Base-by-base conservation (phyloP, 176 grass and related monocot genomes). In the Saccharum officinarum region DNA sequence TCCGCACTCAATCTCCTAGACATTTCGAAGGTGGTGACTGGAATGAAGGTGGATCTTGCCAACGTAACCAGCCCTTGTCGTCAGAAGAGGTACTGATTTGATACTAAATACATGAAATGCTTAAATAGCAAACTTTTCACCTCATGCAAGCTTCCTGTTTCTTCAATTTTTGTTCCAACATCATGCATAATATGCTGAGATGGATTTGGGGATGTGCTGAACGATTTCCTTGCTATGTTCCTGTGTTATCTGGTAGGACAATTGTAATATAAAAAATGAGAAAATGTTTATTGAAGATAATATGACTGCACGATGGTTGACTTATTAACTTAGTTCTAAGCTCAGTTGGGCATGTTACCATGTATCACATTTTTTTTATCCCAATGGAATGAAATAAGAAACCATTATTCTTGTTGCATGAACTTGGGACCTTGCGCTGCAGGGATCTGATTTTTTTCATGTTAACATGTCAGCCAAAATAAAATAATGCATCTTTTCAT, bases 1-100 rank as follows among this genome's bases (percentile, higher is more conserved):
- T 98, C 57, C 81, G 96, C 82, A 92, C 93, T 8, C 91, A 98
- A 83, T 98, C 93, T 33, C 96, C 96, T 44, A 90, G 93, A 55
- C 96, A 98, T 89, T 98, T 98, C 81, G 96, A 95, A 90, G 93
- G 89, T 71, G 96, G 93, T 83, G 96, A 95, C 25, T 98, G 96
- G 96, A 88, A 98, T 82, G 74, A 87, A 85, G 91, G 93, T 46
- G 87, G 93, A 80, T 90, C 89, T 76, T 98, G 96, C 87, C 83
- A 76, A 46, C 87, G 50, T 52, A 75, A 79, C 36, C 44, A 90
- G 71, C 93, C 91, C 38, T 79, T 98, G 38, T 86, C 78, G 8
- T 75, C 69, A 7, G 25, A 83, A 59, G 75, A 95, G 96, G 96
- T 98, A 80, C 20, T 49, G 8, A 75, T 76, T 41, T 37, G 49